Evolutionary conservation across 306 rosid species (phyloP).

Genomic region (Delonix regia): DNA sequence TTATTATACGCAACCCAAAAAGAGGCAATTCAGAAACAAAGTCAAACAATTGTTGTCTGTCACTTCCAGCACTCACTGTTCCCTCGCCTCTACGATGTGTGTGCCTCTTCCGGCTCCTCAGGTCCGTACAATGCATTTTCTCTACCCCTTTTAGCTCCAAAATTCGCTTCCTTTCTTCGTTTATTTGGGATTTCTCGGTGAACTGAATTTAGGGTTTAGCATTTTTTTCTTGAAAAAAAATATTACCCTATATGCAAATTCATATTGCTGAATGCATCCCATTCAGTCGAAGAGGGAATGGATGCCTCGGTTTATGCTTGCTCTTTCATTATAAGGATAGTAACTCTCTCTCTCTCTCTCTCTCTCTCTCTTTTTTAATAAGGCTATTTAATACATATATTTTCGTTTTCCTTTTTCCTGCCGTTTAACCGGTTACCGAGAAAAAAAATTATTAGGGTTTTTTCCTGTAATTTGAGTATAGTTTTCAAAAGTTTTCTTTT

Average conservation of each 20-base stretch:
- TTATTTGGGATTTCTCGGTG: neutral
- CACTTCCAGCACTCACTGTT: neutral
- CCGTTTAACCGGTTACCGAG: neutral
- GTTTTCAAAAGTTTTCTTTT: neutral
- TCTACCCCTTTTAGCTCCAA: neutral
- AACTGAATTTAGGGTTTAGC: conserved; percentile 25
- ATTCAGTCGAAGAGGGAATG: neutral
- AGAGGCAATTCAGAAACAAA: neutral
- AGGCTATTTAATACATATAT: neutral
- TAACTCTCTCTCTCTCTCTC: neutral
- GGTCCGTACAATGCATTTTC: conserved; percentile 25
- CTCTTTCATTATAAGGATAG: neutral
- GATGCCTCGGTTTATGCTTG: conserved; percentile 1
- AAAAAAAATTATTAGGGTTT: conserved; percentile 21
- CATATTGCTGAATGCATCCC: conserved; percentile 13
- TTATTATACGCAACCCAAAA: too few species aligned
- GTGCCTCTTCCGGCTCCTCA: neutral
- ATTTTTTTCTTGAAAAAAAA: neutral
- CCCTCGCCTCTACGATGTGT: neutral
- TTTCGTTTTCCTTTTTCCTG: neutral
- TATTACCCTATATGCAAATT: neutral
- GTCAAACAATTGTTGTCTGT: neutral
- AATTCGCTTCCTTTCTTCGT: neutral
- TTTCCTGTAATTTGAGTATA: conserved; percentile 13
- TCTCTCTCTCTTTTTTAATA: neutral